Evolutionary conservation across 805 yeast genomes (phyloP).

Genomic region (Torulaspora indica): DNA sequence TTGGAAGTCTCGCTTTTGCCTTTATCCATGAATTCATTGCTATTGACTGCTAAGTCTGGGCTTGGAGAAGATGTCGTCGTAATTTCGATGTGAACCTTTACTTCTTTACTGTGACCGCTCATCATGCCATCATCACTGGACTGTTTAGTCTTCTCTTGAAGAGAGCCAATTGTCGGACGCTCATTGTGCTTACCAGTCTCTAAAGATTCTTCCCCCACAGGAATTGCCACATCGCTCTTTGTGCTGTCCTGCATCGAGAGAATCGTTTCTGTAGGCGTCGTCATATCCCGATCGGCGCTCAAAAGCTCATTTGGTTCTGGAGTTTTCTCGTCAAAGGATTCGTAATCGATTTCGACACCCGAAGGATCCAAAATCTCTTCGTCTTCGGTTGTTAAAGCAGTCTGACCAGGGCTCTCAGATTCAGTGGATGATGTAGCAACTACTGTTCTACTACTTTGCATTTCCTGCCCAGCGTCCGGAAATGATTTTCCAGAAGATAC

Average conservation of each 20-base stretch:
- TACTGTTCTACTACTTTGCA: not conserved
- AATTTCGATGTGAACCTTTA: constrained; percentile 2
- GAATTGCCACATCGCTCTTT: not conserved
- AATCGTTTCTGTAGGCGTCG: constrained; percentile 10
- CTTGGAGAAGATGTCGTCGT: not conserved
- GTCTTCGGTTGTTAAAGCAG: not conserved
- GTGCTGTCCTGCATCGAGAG: constrained; percentile 5
- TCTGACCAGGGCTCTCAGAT: not conserved
- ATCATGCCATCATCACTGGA: not conserved
- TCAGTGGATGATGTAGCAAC: not conserved
- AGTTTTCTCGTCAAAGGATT: constrained; percentile 2
- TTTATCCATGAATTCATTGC: no score
- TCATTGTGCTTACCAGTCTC: constrained; percentile 7
- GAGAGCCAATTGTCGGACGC: not conserved
- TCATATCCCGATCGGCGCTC: not conserved
- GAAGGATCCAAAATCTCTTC: not conserved
- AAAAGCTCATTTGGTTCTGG: not conserved
- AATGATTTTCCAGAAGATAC: not conserved
- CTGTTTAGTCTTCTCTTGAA: not conserved
- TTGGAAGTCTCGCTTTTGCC: no score
- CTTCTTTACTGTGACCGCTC: not conserved
- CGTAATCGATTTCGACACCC: not conserved
- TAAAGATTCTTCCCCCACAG: constrained; percentile 7
- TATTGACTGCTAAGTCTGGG: no score
- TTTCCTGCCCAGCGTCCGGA: not conserved